phyloP scores from a whole-genome alignment of 352 stramenopile genomes.

The Pythium aristosporum region DNA sequence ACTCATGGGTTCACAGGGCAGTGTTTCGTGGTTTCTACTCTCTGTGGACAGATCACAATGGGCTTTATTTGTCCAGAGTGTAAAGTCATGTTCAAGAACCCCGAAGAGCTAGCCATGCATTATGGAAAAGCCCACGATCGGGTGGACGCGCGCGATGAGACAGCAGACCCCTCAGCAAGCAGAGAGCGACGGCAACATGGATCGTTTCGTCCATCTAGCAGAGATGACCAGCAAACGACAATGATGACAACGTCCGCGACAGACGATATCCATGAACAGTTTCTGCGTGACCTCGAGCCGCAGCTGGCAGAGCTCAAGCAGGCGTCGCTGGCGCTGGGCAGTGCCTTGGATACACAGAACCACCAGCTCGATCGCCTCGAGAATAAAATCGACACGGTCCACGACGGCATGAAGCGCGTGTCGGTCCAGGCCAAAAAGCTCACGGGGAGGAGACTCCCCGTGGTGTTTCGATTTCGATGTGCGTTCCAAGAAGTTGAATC shows the following conservation, averaged over 20 bases:
- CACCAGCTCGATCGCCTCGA: slow-evolving; percentile 59
- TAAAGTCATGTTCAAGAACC: slow-evolving; percentile 61
- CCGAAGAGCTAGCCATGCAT: slow-evolving; percentile 53
- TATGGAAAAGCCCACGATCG: slow-evolving; percentile 51
- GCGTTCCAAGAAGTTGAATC: slow-evolving; percentile 64
- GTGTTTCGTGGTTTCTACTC: background rate
- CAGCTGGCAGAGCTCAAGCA: slow-evolving; percentile 70
- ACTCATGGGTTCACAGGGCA: background rate
- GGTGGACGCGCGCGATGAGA: background rate
- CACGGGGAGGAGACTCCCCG: slow-evolving; percentile 33
- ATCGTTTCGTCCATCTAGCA: background rate
- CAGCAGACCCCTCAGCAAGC: too few relatives aligned
- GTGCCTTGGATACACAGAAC: slow-evolving; percentile 63
- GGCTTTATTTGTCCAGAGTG: slow-evolving; percentile 86
- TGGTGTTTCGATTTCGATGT: slow-evolving; percentile 65
- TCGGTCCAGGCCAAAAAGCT: slow-evolving; percentile 63
- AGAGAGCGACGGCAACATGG: background rate
- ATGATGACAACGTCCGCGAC: background rate
- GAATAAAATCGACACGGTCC: slow-evolving; percentile 56
- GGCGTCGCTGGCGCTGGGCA: slow-evolving; percentile 56
- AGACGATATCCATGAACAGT: slow-evolving; percentile 39
- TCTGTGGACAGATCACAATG: slow-evolving; percentile 59
- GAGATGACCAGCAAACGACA: slow-evolving; percentile 1
- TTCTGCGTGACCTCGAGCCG: slow-evolving; percentile 51
- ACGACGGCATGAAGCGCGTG: slow-evolving; percentile 72